A percentile compares a stretch with the other conserved stretches of the same genome.
Evolutionary conservation across 768 basidiomycete species (phyloP).

Genomic region (Chalciporus pseudorubinellus): DNA sequence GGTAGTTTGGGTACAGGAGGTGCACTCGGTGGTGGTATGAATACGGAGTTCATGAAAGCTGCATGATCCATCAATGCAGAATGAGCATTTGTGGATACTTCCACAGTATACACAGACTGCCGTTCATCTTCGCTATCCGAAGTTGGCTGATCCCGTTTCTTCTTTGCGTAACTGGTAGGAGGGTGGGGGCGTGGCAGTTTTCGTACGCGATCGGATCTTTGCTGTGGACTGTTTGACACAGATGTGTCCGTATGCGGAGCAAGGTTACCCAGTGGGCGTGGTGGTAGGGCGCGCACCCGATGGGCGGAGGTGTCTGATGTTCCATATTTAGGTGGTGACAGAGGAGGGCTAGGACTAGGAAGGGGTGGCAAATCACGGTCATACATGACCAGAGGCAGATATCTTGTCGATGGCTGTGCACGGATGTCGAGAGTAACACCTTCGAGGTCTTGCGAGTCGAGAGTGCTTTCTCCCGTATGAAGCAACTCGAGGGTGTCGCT

Average conservation of each 20-base stretch:
- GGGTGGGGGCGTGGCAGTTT: slow-evolving; percentile 6
- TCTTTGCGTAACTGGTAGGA: background rate
- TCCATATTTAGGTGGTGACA: slow-evolving; percentile 5
- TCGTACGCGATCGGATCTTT: background rate
- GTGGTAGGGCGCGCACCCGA: slow-evolving; percentile 31
- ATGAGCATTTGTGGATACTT: slow-evolving; percentile 29
- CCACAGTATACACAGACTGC: slow-evolving; percentile 15
- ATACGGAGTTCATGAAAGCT: slow-evolving; percentile 20
- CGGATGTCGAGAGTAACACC: slow-evolving; percentile 24
- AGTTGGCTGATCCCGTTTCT: background rate
- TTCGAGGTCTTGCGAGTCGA: slow-evolving; percentile 11
- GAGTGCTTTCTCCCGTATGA: slow-evolving; percentile 8
- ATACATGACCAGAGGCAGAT: slow-evolving; percentile 15
- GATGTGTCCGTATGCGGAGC: background rate
- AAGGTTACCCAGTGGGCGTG: slow-evolving; percentile 17
- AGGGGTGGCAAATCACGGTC: slow-evolving; percentile 15
- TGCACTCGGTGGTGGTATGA: slow-evolving; percentile 8
- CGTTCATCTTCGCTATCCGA: slow-evolving; percentile 17
- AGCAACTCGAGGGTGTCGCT: slow-evolving; percentile 33
- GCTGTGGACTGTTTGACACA: background rate
- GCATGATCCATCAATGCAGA: slow-evolving; percentile 31
- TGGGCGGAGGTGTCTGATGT: slow-evolving; percentile 12
- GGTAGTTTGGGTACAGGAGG: slow-evolving; percentile 7
- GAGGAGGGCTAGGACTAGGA: slow-evolving; percentile 2
- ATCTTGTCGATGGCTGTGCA: slow-evolving; percentile 8